phyloP scores from a whole-genome alignment of 108 stramenopile genomes.

The Bacterosira constricta region DNA sequence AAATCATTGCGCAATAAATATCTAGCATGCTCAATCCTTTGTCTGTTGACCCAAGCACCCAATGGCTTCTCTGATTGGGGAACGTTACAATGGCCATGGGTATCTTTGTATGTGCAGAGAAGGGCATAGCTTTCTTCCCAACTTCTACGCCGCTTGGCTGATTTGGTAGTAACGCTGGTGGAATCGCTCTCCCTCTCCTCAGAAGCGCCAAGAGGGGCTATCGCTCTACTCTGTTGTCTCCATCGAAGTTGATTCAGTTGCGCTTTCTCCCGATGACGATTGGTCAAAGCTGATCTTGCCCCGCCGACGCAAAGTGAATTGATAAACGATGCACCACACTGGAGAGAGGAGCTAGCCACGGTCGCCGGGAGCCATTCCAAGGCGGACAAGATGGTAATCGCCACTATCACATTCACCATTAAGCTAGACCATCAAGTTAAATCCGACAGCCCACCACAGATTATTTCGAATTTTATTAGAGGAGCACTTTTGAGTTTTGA shows the following conservation, averaged over 20 bases:
- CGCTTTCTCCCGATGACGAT: neutral
- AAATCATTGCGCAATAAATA: conserved; percentile 1
- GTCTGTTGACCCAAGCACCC: conserved; percentile 35
- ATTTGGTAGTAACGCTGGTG: neutral
- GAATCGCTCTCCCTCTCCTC: neutral
- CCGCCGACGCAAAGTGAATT: too few relatives aligned
- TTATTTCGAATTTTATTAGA: too few relatives aligned
- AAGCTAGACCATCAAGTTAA: too few relatives aligned
- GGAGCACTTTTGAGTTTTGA: too few relatives aligned
- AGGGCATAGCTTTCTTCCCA: conserved; percentile 39
- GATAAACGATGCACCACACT: too few relatives aligned
- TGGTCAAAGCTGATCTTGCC: neutral
- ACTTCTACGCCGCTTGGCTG: conserved; percentile 7
- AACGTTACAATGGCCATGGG: conserved; percentile 25
- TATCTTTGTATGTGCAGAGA: conserved; percentile 22
- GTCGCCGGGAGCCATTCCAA: too few relatives aligned
- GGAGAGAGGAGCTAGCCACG: too few relatives aligned
- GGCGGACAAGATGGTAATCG: neutral
- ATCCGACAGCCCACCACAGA: too few relatives aligned
- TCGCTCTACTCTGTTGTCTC: neutral
- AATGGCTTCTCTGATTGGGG: conserved; percentile 41
- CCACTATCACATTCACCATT: neutral
- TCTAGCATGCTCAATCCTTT: conserved; percentile 39
- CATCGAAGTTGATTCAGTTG: neutral
- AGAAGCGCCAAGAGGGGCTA: too few relatives aligned